A percentile compares a stretch with the other conserved stretches of the same genome.
Conservation (phyloP, 208 protist genomes). For the Crithidia sp. region DNA sequence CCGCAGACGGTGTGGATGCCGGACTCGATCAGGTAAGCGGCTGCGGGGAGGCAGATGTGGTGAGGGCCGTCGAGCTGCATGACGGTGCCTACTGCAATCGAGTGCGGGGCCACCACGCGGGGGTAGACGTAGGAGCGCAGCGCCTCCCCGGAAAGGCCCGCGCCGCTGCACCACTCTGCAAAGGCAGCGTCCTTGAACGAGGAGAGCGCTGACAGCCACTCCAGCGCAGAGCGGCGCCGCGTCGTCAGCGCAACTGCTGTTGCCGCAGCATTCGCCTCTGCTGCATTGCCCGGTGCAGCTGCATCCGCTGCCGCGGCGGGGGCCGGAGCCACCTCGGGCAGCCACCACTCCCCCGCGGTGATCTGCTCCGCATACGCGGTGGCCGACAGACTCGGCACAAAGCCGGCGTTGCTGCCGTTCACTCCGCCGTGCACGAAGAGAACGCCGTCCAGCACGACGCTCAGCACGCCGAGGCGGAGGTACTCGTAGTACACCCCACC, state of each 20-base stretch:
- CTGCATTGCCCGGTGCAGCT: neutral
- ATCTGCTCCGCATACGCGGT: constrained; percentile 29
- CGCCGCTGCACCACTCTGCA: constrained; percentile 40
- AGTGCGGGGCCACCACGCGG: constrained; percentile 55
- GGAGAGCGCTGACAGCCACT: constrained; percentile 67
- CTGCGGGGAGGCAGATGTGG: constrained; percentile 56
- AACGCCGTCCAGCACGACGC: constrained; percentile 52
- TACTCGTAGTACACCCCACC: constrained; percentile 85
- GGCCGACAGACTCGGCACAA: constrained; percentile 52
- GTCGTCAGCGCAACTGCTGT: neutral
- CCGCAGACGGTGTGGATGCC: constrained; percentile 75
- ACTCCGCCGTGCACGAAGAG: constrained; percentile 91
- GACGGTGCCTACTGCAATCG: constrained; percentile 61
- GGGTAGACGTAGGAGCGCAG: constrained; percentile 72
- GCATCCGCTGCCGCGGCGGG: neutral
- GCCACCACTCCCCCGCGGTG: constrained; percentile 28
- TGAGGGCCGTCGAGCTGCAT: constrained; percentile 53
- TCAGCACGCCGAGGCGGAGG: constrained; percentile 58
- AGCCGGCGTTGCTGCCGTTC: constrained; percentile 64
- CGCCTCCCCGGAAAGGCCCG: constrained; percentile 39
- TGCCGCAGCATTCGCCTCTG: too few species aligned
- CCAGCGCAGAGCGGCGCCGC: constrained; percentile 30
- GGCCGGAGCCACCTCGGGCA: constrained; percentile 22
- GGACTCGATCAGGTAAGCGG: constrained; percentile 65
- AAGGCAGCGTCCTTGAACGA: constrained; percentile 59